Percentiles rank a stretch among this genome's conserved stretches.
Conservation (phyloP, 768 basidiomycete genomes). For the Serendipita sp. region DNA sequence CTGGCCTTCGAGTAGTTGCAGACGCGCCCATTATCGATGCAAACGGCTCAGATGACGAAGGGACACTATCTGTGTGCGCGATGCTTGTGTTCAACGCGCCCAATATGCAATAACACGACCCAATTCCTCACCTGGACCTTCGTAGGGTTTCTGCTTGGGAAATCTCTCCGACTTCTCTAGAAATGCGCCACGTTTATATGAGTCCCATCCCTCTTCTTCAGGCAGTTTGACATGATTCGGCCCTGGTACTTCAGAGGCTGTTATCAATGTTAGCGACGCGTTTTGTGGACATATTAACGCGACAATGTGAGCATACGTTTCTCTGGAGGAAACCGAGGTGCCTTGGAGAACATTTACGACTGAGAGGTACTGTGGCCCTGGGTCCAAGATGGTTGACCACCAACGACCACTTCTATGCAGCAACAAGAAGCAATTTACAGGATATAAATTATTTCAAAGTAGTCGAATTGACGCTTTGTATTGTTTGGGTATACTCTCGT, state of each 20-base stretch:
- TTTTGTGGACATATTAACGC: background rate
- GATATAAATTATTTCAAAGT: no score
- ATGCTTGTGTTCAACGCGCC: background rate
- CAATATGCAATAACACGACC: background rate
- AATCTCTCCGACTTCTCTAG: slow-evolving; percentile 42
- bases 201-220: slow-evolving; percentile 26
- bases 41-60: slow-evolving; percentile 15
- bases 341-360: slow-evolving; percentile 29
- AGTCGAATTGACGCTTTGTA: no score
- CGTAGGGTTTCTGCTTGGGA: slow-evolving; percentile 25
- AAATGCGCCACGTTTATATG: slow-evolving; percentile 42
- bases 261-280: slow-evolving; percentile 5
- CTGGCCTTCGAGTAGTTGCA: background rate
- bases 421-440: no score
- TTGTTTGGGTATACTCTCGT: no score
- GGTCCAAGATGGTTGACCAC: no score
- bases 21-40: slow-evolving; percentile 12
- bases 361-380: no score
- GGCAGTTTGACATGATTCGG: slow-evolving; percentile 32
- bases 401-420: no score
- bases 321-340: slow-evolving; percentile 28
- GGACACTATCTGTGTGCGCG: background rate
- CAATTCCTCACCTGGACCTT: slow-evolving; percentile 25
- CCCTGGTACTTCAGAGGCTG: slow-evolving; percentile 37
- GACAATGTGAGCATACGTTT: slow-evolving; percentile 20